Percentiles rank a stretch among this genome's conserved stretches.
Conservation (phyloP, 139 green algal species). For the Chlamydomonas applanata region DNA sequence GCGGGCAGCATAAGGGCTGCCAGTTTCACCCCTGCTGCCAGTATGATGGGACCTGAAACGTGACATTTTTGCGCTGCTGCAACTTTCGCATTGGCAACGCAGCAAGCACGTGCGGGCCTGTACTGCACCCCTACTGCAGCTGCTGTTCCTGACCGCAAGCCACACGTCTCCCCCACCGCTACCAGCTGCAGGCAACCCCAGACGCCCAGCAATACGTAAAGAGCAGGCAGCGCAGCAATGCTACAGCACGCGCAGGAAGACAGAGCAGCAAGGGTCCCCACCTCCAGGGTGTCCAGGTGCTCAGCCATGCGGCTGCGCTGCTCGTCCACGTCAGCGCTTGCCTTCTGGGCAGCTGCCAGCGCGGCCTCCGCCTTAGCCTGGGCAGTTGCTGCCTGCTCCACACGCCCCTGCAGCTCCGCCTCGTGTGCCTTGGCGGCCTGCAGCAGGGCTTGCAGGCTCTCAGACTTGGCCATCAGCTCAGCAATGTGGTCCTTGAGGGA, state of each 20-base stretch:
- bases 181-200: too few relatives aligned
- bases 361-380: not conserved
- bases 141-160: too few relatives aligned
- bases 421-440: not conserved
- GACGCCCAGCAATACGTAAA: too few relatives aligned
- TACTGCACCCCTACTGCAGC: too few relatives aligned
- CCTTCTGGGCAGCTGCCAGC: not conserved
- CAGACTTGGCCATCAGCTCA: not conserved
- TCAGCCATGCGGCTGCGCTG: not conserved
- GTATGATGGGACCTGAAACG: too few relatives aligned
- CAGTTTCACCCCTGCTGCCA: too few relatives aligned
- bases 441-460: not conserved
- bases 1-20: too few relatives aligned
- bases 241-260: not conserved
- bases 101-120: too few relatives aligned
- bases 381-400: not conserved
- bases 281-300: constrained; percentile 7
- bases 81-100: too few relatives aligned
- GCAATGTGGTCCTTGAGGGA: too few relatives aligned
- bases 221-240: not conserved
- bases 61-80: too few relatives aligned
- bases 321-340: not conserved
- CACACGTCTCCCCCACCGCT: too few relatives aligned
- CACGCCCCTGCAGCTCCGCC: not conserved
- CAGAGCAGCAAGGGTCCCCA: not conserved